Percentiles rank a stretch among this genome's conserved stretches.
These are phyloP conservation scores for Vitis hybrid DNA, from an alignment of 177 flowering plant genomes.

Conservation along the genomic window DNA sequence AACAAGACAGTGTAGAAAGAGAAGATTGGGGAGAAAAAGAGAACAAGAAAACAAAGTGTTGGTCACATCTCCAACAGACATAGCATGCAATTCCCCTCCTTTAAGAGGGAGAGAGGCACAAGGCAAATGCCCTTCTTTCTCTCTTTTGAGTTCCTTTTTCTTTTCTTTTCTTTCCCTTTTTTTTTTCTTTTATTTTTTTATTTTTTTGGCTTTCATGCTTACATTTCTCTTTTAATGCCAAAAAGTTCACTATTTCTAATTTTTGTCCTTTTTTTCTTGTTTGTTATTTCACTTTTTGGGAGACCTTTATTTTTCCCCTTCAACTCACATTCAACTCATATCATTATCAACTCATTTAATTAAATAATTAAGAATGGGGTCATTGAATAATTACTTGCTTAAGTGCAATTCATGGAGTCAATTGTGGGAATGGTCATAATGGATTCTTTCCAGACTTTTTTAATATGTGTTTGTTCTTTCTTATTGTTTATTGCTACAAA, in stretches of 20 bases:
- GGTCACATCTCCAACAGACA: neutral
- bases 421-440: neutral
- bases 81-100: neutral
- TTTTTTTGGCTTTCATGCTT: neutral
- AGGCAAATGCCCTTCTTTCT: neutral
- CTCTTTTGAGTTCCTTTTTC: neutral
- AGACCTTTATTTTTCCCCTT: conserved; percentile 3
- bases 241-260: conserved; percentile 6
- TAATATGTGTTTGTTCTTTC: neutral
- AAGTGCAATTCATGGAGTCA: conserved; percentile 13
- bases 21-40: neutral
- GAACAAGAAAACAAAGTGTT: neutral
- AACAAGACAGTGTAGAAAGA: neutral
- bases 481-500: conserved; percentile 5
- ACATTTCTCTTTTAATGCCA: neutral
- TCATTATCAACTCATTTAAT: conserved; percentile 11
- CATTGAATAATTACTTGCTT: conserved; percentile 16
- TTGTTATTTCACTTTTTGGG: neutral
- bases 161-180: neutral
- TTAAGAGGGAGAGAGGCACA: neutral
- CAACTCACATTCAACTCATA: conserved; percentile 18
- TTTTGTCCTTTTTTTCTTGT: neutral
- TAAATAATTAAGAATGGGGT: neutral
- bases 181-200: neutral
- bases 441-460: neutral